Percentiles rank a stretch among this genome's conserved stretches.
These are phyloP conservation scores for Gossypium turneri DNA, from an alignment of 345 rosid genomes.

Conservation along the genomic window DNA sequence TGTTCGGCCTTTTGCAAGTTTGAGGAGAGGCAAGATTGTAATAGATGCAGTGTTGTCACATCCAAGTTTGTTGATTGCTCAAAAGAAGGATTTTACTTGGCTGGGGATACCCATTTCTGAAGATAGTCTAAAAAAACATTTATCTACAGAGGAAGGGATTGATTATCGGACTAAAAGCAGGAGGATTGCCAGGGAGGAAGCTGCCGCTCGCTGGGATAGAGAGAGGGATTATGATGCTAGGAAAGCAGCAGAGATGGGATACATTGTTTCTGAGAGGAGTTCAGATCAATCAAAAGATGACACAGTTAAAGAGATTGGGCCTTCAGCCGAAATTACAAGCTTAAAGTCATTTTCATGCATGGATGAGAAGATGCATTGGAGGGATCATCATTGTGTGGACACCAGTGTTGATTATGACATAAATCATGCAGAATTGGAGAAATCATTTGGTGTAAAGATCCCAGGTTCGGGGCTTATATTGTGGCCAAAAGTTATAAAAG, in stretches of 20 bases:
- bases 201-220: slow-evolving; percentile 44
- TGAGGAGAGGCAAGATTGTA: slow-evolving; percentile 86
- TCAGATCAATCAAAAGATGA: slow-evolving; percentile 37
- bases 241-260: slow-evolving; percentile 79
- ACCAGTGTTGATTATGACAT: slow-evolving; percentile 68
- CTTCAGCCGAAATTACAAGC: slow-evolving; percentile 32
- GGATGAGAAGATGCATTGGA: slow-evolving; percentile 75
- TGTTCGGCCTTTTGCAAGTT: slow-evolving; percentile 75
- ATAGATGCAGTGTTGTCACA: slow-evolving; percentile 78
- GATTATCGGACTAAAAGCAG: slow-evolving; percentile 84
- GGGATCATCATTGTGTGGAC: slow-evolving; percentile 79
- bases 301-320: slow-evolving; percentile 33
- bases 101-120: slow-evolving; percentile 78
- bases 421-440: slow-evolving; percentile 91
- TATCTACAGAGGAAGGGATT: slow-evolving; percentile 86
- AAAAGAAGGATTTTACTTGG: slow-evolving; percentile 92
- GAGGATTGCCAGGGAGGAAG: slow-evolving; percentile 75
- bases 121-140: slow-evolving; percentile 47
- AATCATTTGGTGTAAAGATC: slow-evolving; percentile 79
- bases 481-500: slow-evolving; percentile 60
- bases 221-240: slow-evolving; percentile 71
- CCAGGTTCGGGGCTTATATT: slow-evolving; percentile 69
- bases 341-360: slow-evolving; percentile 49
- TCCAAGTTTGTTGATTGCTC: slow-evolving; percentile 63
- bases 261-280: slow-evolving; percentile 47